phyloP scores from a whole-genome alignment of 2,329 filamentous ascomycete genomes.

The Colletotrichum shisoi region DNA sequence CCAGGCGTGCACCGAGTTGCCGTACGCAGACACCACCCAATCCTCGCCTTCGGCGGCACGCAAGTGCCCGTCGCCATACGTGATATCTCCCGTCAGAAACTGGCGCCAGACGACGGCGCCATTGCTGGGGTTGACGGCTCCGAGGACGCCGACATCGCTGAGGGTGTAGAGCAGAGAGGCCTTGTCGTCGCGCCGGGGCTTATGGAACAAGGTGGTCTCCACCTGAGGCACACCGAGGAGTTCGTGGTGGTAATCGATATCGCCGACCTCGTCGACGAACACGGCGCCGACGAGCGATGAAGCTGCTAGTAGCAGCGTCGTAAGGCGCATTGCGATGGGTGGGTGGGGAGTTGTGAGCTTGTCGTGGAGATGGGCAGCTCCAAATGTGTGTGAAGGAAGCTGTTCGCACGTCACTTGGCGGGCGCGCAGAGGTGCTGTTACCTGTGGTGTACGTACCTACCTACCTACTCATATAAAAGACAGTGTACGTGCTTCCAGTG shows the following conservation, averaged over 20 bases:
- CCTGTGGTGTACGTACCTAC: not conserved
- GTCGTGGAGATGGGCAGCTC: conserved; percentile 28
- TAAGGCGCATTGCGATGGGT: conserved; percentile 40
- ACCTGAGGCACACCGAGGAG: conserved; percentile 83
- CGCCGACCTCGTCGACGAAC: conserved; percentile 88
- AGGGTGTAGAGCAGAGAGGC: conserved; percentile 91
- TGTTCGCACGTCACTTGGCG: conserved; percentile 21
- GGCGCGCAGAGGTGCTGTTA: not conserved
- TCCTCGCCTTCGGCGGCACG: conserved; percentile 81
- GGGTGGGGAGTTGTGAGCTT: conserved; percentile 24
- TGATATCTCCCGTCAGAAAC: conserved; percentile 63
- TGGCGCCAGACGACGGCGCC: conserved; percentile 90
- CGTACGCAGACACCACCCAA: conserved; percentile 77
- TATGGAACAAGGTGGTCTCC: conserved; percentile 93
- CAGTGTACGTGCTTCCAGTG: not conserved
- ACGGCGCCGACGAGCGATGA: conserved; percentile 67
- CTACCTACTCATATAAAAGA: not conserved
- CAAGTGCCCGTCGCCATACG: conserved; percentile 62
- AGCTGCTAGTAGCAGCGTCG: conserved; percentile 49
- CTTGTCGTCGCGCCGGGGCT: conserved; percentile 79
- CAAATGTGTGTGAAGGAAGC: conserved; percentile 21
- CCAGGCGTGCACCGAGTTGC: conserved; percentile 78
- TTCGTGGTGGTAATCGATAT: conserved; percentile 91
- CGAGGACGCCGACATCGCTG: conserved; percentile 82
- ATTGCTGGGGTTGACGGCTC: conserved; percentile 87